These are phyloP conservation scores for Vanderwaltozyma tropicalis DNA, from an alignment of 805 yeast species.

Conservation along the genomic window DNA sequence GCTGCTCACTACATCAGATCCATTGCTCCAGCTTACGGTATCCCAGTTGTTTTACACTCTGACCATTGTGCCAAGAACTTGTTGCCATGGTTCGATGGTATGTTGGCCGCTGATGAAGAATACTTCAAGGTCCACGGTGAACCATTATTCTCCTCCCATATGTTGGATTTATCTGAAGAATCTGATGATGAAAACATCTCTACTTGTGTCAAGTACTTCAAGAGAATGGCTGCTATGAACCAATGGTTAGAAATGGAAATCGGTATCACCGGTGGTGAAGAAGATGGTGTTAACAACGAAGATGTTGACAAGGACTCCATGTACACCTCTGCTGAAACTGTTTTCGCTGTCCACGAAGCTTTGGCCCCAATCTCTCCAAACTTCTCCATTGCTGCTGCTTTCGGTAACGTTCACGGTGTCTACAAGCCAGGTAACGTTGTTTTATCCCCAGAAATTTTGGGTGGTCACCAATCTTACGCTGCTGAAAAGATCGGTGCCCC, in stretches of 20 bases:
- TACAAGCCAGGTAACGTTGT: conserved; percentile 93
- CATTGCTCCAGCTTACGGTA: conserved; percentile 90
- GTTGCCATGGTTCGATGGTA: conserved; percentile 97
- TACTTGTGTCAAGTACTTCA: conserved; percentile 89
- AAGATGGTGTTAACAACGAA: conserved; percentile 99
- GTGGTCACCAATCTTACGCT: conserved; percentile 91
- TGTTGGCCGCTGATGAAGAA: conserved; percentile 93
- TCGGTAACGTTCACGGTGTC: conserved; percentile 99
- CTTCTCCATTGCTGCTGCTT: conserved; percentile 99
- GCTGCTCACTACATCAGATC: conserved; percentile 97
- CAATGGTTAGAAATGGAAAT: conserved; percentile 99
- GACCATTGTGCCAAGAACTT: conserved; percentile 99
- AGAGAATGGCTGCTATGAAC: conserved; percentile 83
- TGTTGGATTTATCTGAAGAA: conserved; percentile 97
- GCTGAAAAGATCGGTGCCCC: conserved; percentile 48
- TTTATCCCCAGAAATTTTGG: conserved; percentile 84
- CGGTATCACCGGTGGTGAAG: conserved; percentile 99
- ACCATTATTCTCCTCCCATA: conserved; percentile 97
- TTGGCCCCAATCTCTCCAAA: conserved; percentile 85
- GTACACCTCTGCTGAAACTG: conserved; percentile 94
- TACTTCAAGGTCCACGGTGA: conserved; percentile 78
- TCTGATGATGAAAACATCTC: conserved; percentile 90
- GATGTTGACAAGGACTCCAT: conserved; percentile 75
- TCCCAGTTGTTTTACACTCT: conserved; percentile 94
- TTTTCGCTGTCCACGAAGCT: conserved; percentile 83